These are phyloP conservation scores for Pythium guiyangense DNA, from an alignment of 352 stramenopile species.

Conservation along the genomic window DNA sequence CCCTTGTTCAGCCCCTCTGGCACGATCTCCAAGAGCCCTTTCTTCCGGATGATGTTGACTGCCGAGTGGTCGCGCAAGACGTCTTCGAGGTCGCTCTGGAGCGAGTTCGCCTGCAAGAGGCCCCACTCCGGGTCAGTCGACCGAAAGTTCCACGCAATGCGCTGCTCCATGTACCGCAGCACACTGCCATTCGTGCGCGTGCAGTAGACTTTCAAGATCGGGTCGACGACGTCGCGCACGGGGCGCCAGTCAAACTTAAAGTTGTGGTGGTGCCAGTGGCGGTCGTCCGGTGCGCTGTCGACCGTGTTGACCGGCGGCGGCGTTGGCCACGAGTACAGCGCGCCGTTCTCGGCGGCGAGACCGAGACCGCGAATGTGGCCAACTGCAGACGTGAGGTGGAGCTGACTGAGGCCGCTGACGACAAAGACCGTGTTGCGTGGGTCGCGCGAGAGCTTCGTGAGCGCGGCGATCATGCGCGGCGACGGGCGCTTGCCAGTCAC, in stretches of 20 bases:
- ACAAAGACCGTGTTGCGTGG: slow-evolving; percentile 96
- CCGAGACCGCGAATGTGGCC: slow-evolving; percentile 91
- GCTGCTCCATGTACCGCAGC: slow-evolving; percentile 90
- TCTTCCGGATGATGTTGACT: slow-evolving; percentile 80
- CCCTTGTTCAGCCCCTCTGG: slow-evolving; percentile 95
- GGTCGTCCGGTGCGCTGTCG: slow-evolving; percentile 20
- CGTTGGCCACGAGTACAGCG: slow-evolving; percentile 89
- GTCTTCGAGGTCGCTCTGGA: slow-evolving; percentile 85
- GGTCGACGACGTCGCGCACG: slow-evolving; percentile 88
- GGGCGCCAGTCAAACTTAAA: slow-evolving; percentile 91
- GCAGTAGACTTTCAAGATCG: slow-evolving; percentile 94
- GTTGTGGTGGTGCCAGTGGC: slow-evolving; percentile 71
- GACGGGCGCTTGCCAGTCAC: slow-evolving; percentile 92
- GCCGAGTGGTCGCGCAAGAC: slow-evolving; percentile 57
- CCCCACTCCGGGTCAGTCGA: slow-evolving; percentile 97
- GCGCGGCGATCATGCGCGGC: slow-evolving; percentile 81
- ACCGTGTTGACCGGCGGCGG: slow-evolving; percentile 22
- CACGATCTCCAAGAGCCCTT: slow-evolving; percentile 95
- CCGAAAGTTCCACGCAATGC: slow-evolving; percentile 97
- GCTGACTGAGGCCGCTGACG: slow-evolving; percentile 92
- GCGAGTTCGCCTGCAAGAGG: slow-evolving; percentile 91
- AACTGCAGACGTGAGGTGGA: slow-evolving; percentile 89
- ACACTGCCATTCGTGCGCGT: slow-evolving; percentile 95
- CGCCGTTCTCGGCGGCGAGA: slow-evolving; percentile 93
- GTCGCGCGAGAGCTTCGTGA: slow-evolving; percentile 88